These are phyloP conservation scores for Tremella yokohamensis DNA, from an alignment of 768 basidiomycete species.

Conservation along the genomic window DNA sequence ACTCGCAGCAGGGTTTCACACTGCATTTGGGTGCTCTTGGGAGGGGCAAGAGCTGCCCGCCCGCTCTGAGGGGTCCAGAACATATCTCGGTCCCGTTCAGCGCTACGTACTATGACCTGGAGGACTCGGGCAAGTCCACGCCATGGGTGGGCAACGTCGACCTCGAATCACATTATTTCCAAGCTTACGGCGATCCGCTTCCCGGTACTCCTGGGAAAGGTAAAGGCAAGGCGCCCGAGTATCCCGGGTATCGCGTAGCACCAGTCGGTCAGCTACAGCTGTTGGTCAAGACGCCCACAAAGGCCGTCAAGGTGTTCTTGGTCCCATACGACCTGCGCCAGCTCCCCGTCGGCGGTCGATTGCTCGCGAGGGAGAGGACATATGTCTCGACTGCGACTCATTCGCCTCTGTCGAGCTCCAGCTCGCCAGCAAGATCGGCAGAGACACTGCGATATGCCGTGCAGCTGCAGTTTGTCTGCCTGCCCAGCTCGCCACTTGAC, in stretches of 20 bases:
- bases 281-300: slow-evolving; percentile 33
- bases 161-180: slow-evolving; percentile 37
- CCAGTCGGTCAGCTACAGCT: slow-evolving; percentile 46
- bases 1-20: slow-evolving; percentile 30
- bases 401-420: background rate
- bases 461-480: slow-evolving; percentile 46
- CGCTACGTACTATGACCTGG: slow-evolving; percentile 45
- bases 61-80: slow-evolving; percentile 31
- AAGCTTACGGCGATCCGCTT: slow-evolving; percentile 9
- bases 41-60: slow-evolving; percentile 26
- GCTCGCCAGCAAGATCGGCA: slow-evolving; percentile 4
- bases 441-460: slow-evolving; percentile 41
- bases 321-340: slow-evolving; percentile 43
- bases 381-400: slow-evolving; percentile 12
- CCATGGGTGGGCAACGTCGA: slow-evolving; percentile 48
- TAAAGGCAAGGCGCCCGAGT: slow-evolving; percentile 16
- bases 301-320: slow-evolving; percentile 45
- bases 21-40: slow-evolving; percentile 32
- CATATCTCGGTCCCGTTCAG: slow-evolving; percentile 37
- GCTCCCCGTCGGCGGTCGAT: slow-evolving; percentile 34
- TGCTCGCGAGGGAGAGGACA: slow-evolving; percentile 42
- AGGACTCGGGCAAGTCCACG: slow-evolving; percentile 21
- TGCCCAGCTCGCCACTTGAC: background rate
- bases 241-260: slow-evolving; percentile 42
- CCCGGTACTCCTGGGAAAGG: background rate